Percentiles rank a stretch among this genome's conserved stretches.
These are phyloP conservation scores for Alternaria gansuensis DNA, from an alignment of 2,329 filamentous ascomycete genomes.

Conservation along the genomic window DNA sequence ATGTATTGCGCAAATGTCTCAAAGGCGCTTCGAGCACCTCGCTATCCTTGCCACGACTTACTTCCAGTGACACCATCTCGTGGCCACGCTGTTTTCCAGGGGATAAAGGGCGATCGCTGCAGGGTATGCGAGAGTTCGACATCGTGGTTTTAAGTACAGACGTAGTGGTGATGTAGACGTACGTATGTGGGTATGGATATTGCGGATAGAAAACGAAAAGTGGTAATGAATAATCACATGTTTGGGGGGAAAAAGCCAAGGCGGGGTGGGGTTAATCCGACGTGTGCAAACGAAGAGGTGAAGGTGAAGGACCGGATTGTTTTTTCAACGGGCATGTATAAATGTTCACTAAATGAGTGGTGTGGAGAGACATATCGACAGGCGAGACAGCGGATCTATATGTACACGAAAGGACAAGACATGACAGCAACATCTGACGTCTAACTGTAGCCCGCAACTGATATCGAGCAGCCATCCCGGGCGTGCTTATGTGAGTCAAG, in stretches of 20 bases:
- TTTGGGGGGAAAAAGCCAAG: neutral
- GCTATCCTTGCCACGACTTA: neutral
- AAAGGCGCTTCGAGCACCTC: neutral
- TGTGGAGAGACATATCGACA: neutral
- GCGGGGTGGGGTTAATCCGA: neutral
- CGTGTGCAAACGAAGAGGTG: slow-evolving; percentile 2
- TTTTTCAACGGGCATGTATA: neutral
- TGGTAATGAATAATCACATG: neutral
- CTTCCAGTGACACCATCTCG: neutral
- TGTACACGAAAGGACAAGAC: neutral
- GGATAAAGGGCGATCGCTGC: neutral
- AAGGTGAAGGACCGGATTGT: neutral
- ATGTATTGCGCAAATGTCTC: neutral
- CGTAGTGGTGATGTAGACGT: neutral
- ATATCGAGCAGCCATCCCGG: neutral
- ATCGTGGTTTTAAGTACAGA: neutral
- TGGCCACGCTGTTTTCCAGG: neutral
- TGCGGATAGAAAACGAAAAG: neutral
- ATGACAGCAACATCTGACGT: neutral
- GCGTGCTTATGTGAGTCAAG: neutral
- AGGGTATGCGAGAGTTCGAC: neutral
- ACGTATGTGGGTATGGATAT: too few relatives aligned
- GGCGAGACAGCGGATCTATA: neutral
- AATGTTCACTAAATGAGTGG: neutral
- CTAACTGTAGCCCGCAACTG: neutral